Evolutionary conservation across 169 alveolate genomes (phyloP), one percentile per base, ranked within the genome.

Genomic region (Plasmodium adleri): DNA sequence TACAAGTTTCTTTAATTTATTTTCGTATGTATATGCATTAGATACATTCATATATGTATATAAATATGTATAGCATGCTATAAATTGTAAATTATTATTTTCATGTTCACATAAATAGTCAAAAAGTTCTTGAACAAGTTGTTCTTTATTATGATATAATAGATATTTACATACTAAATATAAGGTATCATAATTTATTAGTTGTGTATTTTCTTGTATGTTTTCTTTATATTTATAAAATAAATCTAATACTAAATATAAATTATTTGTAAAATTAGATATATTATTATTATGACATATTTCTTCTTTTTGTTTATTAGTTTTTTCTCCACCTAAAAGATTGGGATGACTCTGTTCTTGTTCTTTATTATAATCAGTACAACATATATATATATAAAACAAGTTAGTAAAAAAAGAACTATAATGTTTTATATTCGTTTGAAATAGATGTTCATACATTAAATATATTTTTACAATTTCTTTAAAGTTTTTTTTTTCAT

Each of bases 151-250:
- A 39, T 83, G 72, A 0, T 26, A 39, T 58, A 83, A 26, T 17
- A 83, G 60, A 83, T 70, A 83, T 83, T 83, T 83, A 52, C 91
- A 68, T 2, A 83, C 86, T 54, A 83, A 50, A 68, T 68, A 70
- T 4, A 83, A 43, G 2, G 91, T 83, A 28, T 83, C 75, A 62
- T 56, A 71, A 17, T 67, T 83, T 9, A 83, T 64, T 3, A 83
- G 22, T 26, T 68, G n/a, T 39, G 71, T 6, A 83, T 83, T 60
- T 15, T 58, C 32, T 45, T 58, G 56, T 17, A 70, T 58, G n/a
- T 20, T 45, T 59, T 67, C 59, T 70, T 83, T 83, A 56, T 83
- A 83, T 20, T 83, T 83, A 20, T 68, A n/a, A 50, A 83, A 83
- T n/a, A 83, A 63, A 59, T 26, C 49, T 20, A 83, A 43, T 3